Base-by-base conservation (phyloP, 805 yeast genomes). In the Kazachstania kunashirensis region DNA sequence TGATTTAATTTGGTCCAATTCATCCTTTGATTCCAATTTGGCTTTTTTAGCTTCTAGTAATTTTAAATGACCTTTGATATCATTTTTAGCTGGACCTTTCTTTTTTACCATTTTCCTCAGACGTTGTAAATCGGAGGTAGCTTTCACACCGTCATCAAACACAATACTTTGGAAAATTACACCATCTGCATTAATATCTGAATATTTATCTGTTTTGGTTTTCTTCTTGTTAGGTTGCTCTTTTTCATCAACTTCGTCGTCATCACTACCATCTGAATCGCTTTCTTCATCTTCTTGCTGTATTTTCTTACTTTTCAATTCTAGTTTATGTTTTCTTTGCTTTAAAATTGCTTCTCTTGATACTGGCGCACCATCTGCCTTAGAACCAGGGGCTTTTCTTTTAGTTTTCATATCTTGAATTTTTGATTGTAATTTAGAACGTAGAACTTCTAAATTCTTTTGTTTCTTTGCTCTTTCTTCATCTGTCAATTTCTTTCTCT, bases 321-420 rank as follows among this genome's bases (percentile, higher is more conserved):
- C 55, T 48, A 56, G 41, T 44, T 57, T 64, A 34, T 61, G 71
- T 55, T 66, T 72, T 42, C 94, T 73, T 47, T 77, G 82, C 25
- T 71, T 77, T 37, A 84, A 62, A 34, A 83, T 77, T 29, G 80
- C 88, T 47, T 85, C 94, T 59, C 96, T 70, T 9, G 89, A 83
- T 41, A 77, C 71, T 12, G 88, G 86, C 0, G 95, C 92, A 17
- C 96, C 95, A 4, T 70, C 66, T 4, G 69, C 76, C 31, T 75
- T 79, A 1, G 88, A 65, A 2, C 97, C 97, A 1, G 94, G 92
- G 1, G 97, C 98, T 51, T 81, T 88, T 56, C 99, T 77, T 60
- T 75, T 81, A 38, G 79, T 86, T 47, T 78, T 76, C 63, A 92
- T 52, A 7, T 62, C 63, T 39, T 66, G 71, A 45, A 92, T 88